These are phyloP conservation scores for Trichophyton mentagrophytes DNA, from an alignment of 2,329 filamentous ascomycete species.

Conservation along the genomic window DNA sequence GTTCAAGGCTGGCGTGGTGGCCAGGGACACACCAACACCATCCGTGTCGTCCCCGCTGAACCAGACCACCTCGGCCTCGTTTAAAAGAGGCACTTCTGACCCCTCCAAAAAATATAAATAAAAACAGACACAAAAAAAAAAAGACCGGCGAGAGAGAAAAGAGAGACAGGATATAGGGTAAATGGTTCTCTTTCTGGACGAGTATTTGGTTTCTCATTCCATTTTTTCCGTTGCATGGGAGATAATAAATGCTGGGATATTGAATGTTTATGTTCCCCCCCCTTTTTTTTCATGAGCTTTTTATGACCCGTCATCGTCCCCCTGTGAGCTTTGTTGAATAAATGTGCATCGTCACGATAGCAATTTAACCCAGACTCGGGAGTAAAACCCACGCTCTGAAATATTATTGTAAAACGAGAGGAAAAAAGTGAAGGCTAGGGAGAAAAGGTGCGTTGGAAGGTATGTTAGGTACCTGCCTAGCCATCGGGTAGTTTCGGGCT, in stretches of 20 bases:
- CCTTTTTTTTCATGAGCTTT: not conserved
- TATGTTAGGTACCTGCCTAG: too few relatives aligned
- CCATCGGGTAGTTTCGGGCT: not conserved
- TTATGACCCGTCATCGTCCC: not conserved
- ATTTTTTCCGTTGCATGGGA: not conserved
- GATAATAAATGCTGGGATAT: not conserved
- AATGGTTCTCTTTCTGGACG: not conserved
- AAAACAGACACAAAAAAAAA: not conserved
- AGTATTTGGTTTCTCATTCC: not conserved
- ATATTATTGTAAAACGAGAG: not conserved
- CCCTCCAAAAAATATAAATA: too few relatives aligned
- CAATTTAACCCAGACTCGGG: not conserved
- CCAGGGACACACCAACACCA: conserved; percentile 56
- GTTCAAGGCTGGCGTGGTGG: conserved; percentile 57
- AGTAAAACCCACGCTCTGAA: not conserved
- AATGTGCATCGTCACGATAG: not conserved
- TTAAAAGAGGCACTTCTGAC: not conserved
- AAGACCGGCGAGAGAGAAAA: not conserved
- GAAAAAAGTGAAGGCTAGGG: not conserved
- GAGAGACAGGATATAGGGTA: not conserved
- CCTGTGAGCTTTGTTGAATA: not conserved
- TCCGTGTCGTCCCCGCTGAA: conserved; percentile 39
- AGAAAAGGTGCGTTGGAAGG: not conserved
- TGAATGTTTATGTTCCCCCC: not conserved
- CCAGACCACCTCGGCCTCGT: conserved; percentile 30